Base-by-base conservation (phyloP, 441 rosid species). In the Adansonia rubrostipa region DNA sequence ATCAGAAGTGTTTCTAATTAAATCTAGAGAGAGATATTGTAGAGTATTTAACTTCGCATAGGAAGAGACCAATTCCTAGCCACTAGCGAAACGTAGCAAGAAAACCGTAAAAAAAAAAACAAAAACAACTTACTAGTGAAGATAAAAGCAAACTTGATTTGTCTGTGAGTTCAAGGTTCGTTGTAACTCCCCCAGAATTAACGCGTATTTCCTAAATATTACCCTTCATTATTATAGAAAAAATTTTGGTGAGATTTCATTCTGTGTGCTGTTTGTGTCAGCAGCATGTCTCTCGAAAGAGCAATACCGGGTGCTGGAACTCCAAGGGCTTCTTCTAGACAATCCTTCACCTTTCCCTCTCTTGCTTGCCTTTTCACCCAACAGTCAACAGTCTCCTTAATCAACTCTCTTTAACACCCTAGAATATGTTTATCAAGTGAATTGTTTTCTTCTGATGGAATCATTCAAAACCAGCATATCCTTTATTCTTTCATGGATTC, bases 401-500 rank as follows among this genome's bases (percentile, higher is more conserved):
- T 1, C 13, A 9, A 14, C 15, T 17, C 60, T 50, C 11, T 24
- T 45, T 44, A 36, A 54, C 8, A 28, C 24, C 60, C n/a, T 19
- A 0, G 7, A 44, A 62, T 19, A 3, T 51, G 19, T 6, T 3
- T 9, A 9, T 0, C 47, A 13, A 10, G 14, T 4, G 24, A 40
- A 3, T 9, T 33, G 5, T 2, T 5, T 40, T 77, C 54, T 6
- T 7, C 40, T 50, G 3, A 86, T 87, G 90, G 88, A 82, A 56
- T 80, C 84, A 40, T 1, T 79, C 11, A 24, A 17, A 44, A 84
- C 86, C 78, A 71, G 72, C 17, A 75, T 83, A 4, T 85, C 85
- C 15, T 56, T 82, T 0, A 20, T 86, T 40, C 87, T 88, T 67
- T 85, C 88, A 2, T 87, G 88, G 88, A 84, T 83, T 53, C 87